Evolutionary conservation across 2,329 filamentous ascomycete species (phyloP), one percentile per base, ranked within the genome.

Genomic region (Paramyrothecium sp.): DNA sequence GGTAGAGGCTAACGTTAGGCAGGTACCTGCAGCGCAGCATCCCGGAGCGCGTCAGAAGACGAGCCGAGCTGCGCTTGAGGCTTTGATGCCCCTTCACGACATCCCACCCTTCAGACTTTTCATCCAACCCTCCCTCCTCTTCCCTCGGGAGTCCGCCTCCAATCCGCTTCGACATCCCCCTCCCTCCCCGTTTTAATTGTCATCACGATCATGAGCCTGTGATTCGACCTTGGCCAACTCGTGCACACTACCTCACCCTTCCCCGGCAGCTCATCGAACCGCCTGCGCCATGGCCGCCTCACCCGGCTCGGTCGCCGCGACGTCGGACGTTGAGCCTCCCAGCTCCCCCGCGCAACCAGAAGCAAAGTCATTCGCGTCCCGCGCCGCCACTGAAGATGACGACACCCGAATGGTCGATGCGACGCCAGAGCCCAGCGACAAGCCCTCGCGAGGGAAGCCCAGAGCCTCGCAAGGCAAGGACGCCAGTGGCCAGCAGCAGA

Each of bases 291-390:
- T 77, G 74, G 71, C 72, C 53, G 72, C 74, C 30, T 76, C 77
- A 44, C 75, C 76, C 44, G 72, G 67, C 64, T 78, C 74, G 19
- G 62, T 70, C 57, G 70, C 69, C 57, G 74, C 71, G 59, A 74
- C 75, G 63, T 81, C 79, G 51, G 80, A 81, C 55, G 65, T 72
- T 34, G 80, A 82, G 56, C 67, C 70, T 1, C 73, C 74, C 21
- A 81, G 78, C 64, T 82, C 80, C 10, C 80, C 80, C 21, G 70
- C 63, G 22, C 72, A 70, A 33, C 63, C 63, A 54, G 77, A 79
- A 61, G 65, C 66, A 63, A 80, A 80, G 65, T 81, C 79, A 3
- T 80, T 81, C 59, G 69, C 74, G 60, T 78, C 78, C 22, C 76
- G 74, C 66, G 72, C 69, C 58, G 69, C 65, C 58, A 76, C 75